Base-by-base conservation (phyloP, 2,329 filamentous ascomycete genomes). In the Sporothrix inflata region DNA sequence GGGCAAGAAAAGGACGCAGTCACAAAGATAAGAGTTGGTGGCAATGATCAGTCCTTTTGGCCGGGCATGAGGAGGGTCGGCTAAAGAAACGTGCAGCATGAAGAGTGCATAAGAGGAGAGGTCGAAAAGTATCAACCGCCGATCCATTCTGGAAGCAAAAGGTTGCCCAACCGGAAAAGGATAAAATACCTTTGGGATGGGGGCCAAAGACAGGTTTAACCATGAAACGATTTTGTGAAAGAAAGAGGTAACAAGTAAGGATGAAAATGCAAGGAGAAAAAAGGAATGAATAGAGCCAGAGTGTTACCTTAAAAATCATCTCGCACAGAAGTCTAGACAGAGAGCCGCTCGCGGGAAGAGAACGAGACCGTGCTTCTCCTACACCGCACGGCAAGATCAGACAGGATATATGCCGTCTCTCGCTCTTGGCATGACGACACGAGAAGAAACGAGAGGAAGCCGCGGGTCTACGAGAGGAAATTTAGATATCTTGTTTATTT, bases 61-160 rank as follows among this genome's bases (percentile, higher is more conserved):
- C 57, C n/a, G 57, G 57, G 38, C 38, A 61, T 42, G 57, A 61
- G n/a, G 12, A 42, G n/a, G n/a, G 34, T 42, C 57, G 34, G 57
- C 34, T 61, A 40, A 40, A 61, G 30, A 61, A 61, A 42, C 57
- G 38, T 7, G 57, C 57, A 57, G 27, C 27, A 57, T 9, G 14
- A 34, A 4, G 24, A 16, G 27, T 42, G 57, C 57, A 45, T 45
- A 16, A 40, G 14, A 34, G 34, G 27, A 57, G 14, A 24, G 16
- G 19, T 19, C 12, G 14, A 57, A 57, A 53, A 21, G 34, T 30
- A 40, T 11, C 19, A 42, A 40, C 34, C 57, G 57, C 14, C 57
- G 34, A 24, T 42, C 57, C 34, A 19, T 42, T 61, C 57, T 61
- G n/a, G 19, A 42, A 61, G 34, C 9, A 24, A 14, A 24, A 9